A percentile compares a stretch with the other conserved stretches of the same genome.
Conservation (phyloP, 1,284 basidiomycete species). For the Coniferiporia weirii region DNA sequence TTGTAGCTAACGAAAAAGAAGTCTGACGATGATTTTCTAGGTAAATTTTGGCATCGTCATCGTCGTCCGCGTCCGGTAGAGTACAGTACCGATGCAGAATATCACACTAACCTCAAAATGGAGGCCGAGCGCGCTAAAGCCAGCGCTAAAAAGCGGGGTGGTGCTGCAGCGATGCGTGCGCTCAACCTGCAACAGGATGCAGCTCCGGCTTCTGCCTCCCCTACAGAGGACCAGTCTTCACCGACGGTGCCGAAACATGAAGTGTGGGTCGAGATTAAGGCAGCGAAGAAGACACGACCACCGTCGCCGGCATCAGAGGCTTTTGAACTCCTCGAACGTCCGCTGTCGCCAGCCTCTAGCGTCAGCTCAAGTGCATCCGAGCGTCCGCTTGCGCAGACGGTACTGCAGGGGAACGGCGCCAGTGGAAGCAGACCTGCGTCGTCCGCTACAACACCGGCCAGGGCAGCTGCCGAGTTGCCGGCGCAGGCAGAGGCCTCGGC, state of each 20-base stretch:
- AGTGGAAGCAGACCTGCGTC: constrained; percentile 29
- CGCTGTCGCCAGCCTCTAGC: constrained; percentile 56
- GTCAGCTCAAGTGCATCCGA: constrained; percentile 61
- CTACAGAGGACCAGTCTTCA: constrained; percentile 41
- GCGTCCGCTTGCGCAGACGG: constrained; percentile 55
- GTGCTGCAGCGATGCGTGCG: constrained; percentile 40
- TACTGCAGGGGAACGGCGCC: constrained; percentile 42
- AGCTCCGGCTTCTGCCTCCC: constrained; percentile 12
- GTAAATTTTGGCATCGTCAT: constrained; percentile 84
- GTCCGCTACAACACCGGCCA: constrained; percentile 19
- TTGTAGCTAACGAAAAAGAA: background rate
- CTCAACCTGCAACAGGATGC: constrained; percentile 24
- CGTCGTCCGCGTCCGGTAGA: constrained; percentile 70
- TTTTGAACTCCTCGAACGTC: constrained; percentile 31
- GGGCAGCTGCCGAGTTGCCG: constrained; percentile 17
- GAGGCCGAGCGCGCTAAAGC: constrained; percentile 52
- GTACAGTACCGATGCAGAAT: constrained; percentile 69
- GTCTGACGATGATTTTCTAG: constrained; percentile 33
- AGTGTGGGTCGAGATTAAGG: constrained; percentile 31
- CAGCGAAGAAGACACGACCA: constrained; percentile 17
- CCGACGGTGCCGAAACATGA: constrained; percentile 40
- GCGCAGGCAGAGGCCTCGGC: constrained; percentile 9
- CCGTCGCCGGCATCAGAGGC: constrained; percentile 31
- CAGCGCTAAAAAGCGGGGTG: constrained; percentile 49
- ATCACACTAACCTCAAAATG: constrained; percentile 53